Percentiles rank a stretch among this genome's conserved stretches.
phyloP scores from a whole-genome alignment of 257 asterid species.

The Fraxinus pennsylvanica region DNA sequence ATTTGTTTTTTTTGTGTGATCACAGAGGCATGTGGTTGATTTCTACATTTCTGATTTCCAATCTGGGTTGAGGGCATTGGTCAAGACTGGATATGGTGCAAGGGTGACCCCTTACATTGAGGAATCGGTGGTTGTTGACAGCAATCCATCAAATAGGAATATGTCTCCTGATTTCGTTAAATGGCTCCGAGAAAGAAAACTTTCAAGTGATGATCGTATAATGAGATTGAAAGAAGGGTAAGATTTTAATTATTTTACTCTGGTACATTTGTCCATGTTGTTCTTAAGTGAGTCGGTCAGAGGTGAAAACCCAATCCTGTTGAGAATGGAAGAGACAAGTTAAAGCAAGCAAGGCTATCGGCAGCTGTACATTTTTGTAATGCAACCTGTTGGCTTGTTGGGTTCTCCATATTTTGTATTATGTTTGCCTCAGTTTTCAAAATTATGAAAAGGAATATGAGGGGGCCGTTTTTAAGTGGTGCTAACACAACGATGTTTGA shows the following conservation, averaged over 20 bases:
- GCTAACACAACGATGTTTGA: not conserved
- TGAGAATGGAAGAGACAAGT: not conserved
- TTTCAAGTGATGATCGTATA: constrained; percentile 61
- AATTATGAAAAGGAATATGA: not conserved
- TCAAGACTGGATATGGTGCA: constrained; percentile 61
- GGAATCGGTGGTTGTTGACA: constrained; percentile 59
- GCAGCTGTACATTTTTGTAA: not conserved
- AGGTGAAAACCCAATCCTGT: not conserved
- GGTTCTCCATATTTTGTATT: not conserved
- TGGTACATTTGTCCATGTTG: constrained; percentile 7
- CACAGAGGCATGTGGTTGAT: constrained; percentile 67
- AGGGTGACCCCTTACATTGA: constrained; percentile 63
- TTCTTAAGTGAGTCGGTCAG: not conserved
- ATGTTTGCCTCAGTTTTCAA: not conserved
- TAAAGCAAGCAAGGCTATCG: not conserved
- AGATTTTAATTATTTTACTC: constrained; percentile 14
- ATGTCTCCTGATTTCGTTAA: constrained; percentile 56
- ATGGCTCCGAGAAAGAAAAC: constrained; percentile 63
- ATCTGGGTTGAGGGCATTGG: constrained; percentile 68
- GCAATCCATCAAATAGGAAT: constrained; percentile 52
- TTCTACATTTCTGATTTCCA: constrained; percentile 69
- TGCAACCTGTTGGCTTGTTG: not conserved
- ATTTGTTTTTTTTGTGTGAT: not conserved
- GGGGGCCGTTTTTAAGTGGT: not conserved
- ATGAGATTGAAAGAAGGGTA: constrained; percentile 77